These are phyloP conservation scores for Prunus kanzakura DNA, from an alignment of 306 rosid genomes.

Conservation along the genomic window DNA sequence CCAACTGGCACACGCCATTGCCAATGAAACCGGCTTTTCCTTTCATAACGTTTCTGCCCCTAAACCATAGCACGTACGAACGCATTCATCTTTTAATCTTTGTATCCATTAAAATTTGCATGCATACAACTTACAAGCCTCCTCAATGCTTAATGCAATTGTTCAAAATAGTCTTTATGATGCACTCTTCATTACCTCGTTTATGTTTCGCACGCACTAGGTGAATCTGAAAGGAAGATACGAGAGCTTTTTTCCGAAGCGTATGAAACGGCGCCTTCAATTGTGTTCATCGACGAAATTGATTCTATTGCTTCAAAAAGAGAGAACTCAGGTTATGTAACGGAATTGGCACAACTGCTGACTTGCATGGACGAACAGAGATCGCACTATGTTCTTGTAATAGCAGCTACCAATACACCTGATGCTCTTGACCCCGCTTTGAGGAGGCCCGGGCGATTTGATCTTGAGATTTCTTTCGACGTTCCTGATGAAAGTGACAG, in stretches of 20 bases:
- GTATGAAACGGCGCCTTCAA: constrained; percentile 57
- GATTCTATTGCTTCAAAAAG: constrained; percentile 62
- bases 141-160: too few species aligned
- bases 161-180: not conserved
- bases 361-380: constrained; percentile 55
- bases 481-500: constrained; percentile 46
- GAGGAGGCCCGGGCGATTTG: constrained; percentile 71
- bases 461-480: constrained; percentile 47
- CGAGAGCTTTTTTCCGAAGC: constrained; percentile 61
- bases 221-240: constrained; percentile 65
- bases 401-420: constrained; percentile 82
- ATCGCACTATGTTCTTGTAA: constrained; percentile 61
- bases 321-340: constrained; percentile 34
- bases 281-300: constrained; percentile 64
- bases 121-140: too few species aligned
- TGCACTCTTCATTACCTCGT: not conserved
- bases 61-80: not conserved
- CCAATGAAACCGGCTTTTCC: constrained; percentile 52
- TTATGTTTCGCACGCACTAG: constrained; percentile 9
- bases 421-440: constrained; percentile 58
- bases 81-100: not conserved
- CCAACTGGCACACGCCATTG: constrained; percentile 60
- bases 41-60: constrained; percentile 45
- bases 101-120: too few species aligned
- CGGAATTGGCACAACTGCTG: constrained; percentile 45